Conservation (phyloP, 2,329 filamentous ascomycete genomes). For the Pseudocercospora musae region DNA sequence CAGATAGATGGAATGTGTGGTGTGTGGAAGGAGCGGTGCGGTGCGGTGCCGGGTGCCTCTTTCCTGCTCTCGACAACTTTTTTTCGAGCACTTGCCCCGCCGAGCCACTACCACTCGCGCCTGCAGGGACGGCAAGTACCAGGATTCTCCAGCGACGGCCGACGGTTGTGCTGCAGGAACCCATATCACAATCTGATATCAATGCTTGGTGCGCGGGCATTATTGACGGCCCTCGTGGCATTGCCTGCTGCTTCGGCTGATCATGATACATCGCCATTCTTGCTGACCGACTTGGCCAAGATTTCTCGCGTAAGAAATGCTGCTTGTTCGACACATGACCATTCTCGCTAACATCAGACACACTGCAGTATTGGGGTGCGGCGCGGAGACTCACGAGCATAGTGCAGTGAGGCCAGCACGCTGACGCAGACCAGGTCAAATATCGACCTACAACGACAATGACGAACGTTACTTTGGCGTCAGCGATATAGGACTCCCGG, state of each 20-base stretch:
- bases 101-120: not conserved
- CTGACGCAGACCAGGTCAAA: conserved; percentile 32
- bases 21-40: not conserved
- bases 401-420: not conserved
- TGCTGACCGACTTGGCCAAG: not conserved
- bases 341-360: not conserved
- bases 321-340: too few relatives aligned
- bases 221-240: not conserved
- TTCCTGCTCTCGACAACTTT: not conserved
- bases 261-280: not conserved
- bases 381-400: not conserved
- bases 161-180: conserved; percentile 1
- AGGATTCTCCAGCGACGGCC: too few relatives aligned
- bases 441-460: conserved; percentile 49
- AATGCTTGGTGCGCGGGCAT: not conserved
- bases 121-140: not conserved
- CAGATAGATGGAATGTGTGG: not conserved
- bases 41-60: too few relatives aligned
- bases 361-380: not conserved
- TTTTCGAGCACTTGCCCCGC: not conserved
- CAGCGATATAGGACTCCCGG: conserved; percentile 46
- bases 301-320: not conserved
- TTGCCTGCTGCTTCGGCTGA: not conserved
- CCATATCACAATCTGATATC: not conserved
- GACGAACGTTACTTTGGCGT: conserved; percentile 48